Conservation (phyloP, 2,329 filamentous ascomycete species). For the Talaromyces sp. region DNA sequence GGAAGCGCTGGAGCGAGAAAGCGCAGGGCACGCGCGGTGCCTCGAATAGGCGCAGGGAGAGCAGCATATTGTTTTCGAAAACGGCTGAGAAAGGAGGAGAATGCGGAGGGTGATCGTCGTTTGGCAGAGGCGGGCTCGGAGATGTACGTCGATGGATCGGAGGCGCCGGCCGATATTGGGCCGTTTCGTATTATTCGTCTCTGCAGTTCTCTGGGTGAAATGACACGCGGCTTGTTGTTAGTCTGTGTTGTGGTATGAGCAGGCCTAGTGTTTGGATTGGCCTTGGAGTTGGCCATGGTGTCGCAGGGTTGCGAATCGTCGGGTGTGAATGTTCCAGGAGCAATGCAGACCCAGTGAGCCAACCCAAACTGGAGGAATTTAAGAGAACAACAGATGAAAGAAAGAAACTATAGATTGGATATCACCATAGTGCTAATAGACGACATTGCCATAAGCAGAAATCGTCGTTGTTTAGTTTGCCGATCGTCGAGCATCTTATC, state of each 20-base stretch:
- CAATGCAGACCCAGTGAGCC: background rate
- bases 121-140: slow-evolving; percentile 1
- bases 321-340: background rate
- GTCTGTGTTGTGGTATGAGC: background rate
- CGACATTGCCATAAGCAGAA: background rate
- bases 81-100: slow-evolving; percentile 18
- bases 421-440: background rate
- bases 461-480: background rate
- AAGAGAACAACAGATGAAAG: no score
- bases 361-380: background rate
- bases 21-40: slow-evolving; percentile 21
- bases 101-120: slow-evolving; percentile 9
- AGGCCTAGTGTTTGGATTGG: slow-evolving; percentile 1
- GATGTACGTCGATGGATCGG: slow-evolving; percentile 1
- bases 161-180: background rate
- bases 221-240: slow-evolving; percentile 13
- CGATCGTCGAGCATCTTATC: slow-evolving; percentile 1
- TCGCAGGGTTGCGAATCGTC: background rate
- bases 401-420: background rate
- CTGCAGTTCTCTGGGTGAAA: slow-evolving; percentile 17
- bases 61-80: slow-evolving; percentile 23
- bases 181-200: background rate
- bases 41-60: slow-evolving; percentile 22
- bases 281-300: slow-evolving; percentile 8
- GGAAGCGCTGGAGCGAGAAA: slow-evolving; percentile 29